Base-by-base conservation (phyloP, 2,329 filamentous ascomycete genomes). In the Neobulgaria alba region DNA sequence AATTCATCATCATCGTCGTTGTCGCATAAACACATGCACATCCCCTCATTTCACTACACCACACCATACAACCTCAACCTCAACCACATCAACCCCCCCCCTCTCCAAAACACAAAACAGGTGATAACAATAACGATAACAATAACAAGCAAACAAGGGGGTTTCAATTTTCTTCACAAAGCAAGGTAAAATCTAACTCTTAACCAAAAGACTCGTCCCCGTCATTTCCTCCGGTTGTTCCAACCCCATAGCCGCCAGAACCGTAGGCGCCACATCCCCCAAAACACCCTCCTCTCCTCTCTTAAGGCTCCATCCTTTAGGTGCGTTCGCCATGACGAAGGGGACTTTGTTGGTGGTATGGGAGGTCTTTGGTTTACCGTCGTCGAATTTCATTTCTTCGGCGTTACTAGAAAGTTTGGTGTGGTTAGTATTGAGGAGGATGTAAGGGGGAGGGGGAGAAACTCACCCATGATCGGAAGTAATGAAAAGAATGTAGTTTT, bases 311-410 rank as follows among this genome's bases (percentile, higher is more conserved):
- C 84, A 95, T 54, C 85, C 85, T 60, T 84, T 75, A 30, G 92
- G 92, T 7, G 89, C 89, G 63, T 96, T 98, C 62, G 89, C 87
- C 89, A 98, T 95, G 66, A 96, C 78, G 62, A 98, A 90, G 8
- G 92, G 92, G 39, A 98, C 92, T 65, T 92, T 92, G 76, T 98
- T 98, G 53, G 84, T 89, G 33, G 92, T 98, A 73, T 98, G 92
- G 38, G 85, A 90, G 7, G 92, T 98, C 78, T 98, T 98, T 56
- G 92, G 92, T 62, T 87, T 94, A 63, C 89, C 88, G 63, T 95
- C 85, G 55, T 85, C 71, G 61, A 88, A 96, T 67, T 96, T 83
- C 92, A 98, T 98, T 72, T 98, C 92, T 71, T 98, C 92, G 42
- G 92, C 92, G 60, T 98, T 98, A 58, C 47, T 61, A 41, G 45